phyloP scores from a whole-genome alignment of 495 filamentous ascomycete species.

The Jackrogersella minutella region DNA sequence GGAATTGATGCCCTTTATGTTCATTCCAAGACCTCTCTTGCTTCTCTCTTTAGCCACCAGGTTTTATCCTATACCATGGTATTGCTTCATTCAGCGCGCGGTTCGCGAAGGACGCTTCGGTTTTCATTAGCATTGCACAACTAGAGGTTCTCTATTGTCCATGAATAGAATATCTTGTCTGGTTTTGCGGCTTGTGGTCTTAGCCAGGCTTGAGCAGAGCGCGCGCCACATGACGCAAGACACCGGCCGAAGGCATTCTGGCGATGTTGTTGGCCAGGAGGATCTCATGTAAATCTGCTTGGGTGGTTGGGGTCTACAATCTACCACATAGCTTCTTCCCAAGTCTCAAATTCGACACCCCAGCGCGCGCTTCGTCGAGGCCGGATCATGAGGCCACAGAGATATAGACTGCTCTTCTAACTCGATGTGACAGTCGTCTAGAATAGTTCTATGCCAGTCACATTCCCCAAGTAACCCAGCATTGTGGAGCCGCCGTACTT shows the following conservation, averaged over 20 bases:
- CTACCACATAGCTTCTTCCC: constrained; percentile 9
- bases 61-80: not conserved
- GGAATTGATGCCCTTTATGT: constrained; percentile 24
- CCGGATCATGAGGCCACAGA: constrained; percentile 6
- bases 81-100: constrained; percentile 43
- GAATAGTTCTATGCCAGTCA: constrained; percentile 42
- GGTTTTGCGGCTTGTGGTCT: constrained; percentile 27
- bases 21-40: not conserved
- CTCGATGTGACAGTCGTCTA: constrained; percentile 25
- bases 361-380: constrained; percentile 38
- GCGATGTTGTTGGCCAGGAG: constrained; percentile 31
- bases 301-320: constrained; percentile 24
- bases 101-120: constrained; percentile 29
- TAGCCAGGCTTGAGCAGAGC: constrained; percentile 28
- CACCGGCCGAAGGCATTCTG: constrained; percentile 29
- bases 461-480: constrained; percentile 26
- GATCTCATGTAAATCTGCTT: constrained; percentile 24
- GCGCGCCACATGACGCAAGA: constrained; percentile 41
- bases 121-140: constrained; percentile 27
- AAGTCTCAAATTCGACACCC: constrained; percentile 19
- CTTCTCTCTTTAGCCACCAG: constrained; percentile 1
- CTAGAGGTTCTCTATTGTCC: constrained; percentile 26
- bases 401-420: constrained; percentile 14
- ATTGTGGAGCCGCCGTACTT: constrained; percentile 31
- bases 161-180: constrained; percentile 21